Base-by-base conservation (phyloP, 176 grass and related monocot genomes). In the Tillandsia leiboldiana region DNA sequence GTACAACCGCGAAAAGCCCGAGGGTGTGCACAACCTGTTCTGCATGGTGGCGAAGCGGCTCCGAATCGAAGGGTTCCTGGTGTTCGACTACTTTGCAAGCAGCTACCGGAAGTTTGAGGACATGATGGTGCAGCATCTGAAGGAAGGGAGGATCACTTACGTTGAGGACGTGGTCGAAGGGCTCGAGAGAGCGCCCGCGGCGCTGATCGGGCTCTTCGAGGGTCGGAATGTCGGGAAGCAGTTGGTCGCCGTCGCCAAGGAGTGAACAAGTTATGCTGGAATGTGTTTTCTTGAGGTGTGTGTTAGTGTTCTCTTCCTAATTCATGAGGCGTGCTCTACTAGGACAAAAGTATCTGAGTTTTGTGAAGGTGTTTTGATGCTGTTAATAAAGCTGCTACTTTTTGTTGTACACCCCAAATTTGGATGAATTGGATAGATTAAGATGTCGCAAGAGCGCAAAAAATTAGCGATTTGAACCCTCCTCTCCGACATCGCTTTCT, bases 91-190 rank as follows among this genome's bases (percentile, higher is more conserved):
- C 66, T 87, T 51, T 15, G 18, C 15, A 5, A 42, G 33, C 33
- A 58, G 13, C 1, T 82, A 87, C 50, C 3, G 8, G 2, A 51
- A 68, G 51, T 90, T 83, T 7, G 87, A 83, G 73, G 76, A 90
- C 56, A 72, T 63, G 73, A 53, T 71, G 27, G 80, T 51, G 0
- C 48, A 69, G 48, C 73, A 83, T 48, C 72, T 90, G 9, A 80
- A 59, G 64, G 87, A 86, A 51, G 70, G 53, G 1, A 83, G 75
- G 80, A 49, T 90, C 2, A 9, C 3, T 18, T 90, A 74, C 12
- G 9, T 90, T 1, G 84, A 91, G 50, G 84, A 91, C 26, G 9
- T 84, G 2, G 81, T 14, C 0, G 68, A 82, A 8, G 88, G 84
- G 56, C 48, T 91, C 0, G 84, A 91, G 20, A 64, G 73, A 1